These are phyloP conservation scores for Wickerhamomyces ciferrii DNA, from an alignment of 805 yeast genomes.

Conservation along the genomic window DNA sequence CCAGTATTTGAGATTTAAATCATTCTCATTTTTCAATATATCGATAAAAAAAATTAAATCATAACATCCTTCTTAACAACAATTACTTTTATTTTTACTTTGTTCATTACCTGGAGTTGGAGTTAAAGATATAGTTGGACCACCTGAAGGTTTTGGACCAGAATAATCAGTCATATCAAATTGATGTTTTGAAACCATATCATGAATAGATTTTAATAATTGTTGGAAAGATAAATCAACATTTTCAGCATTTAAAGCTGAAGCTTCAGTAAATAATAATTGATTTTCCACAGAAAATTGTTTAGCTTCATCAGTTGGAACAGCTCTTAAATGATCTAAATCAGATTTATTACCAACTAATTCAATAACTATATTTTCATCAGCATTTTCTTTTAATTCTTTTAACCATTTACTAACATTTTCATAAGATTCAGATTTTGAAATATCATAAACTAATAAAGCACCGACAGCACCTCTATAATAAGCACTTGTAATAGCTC, in stretches of 20 bases:
- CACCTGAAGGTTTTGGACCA: constrained; percentile 65
- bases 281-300: constrained; percentile 91
- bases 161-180: constrained; percentile 76
- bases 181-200: constrained; percentile 90
- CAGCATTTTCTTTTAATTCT: constrained; percentile 87
- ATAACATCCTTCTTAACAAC: constrained; percentile 76
- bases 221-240: constrained; percentile 94
- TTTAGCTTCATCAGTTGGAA: constrained; percentile 96
- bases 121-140: constrained; percentile 88
- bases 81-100: constrained; percentile 40
- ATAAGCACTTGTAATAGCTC: constrained; percentile 96
- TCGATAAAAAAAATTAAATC: too few relatives aligned
- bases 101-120: constrained; percentile 87
- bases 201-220: constrained; percentile 86
- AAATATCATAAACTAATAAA: constrained; percentile 88
- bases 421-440: constrained; percentile 84
- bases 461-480: constrained; percentile 99
- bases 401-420: constrained; percentile 85
- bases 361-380: constrained; percentile 92
- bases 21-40: too few relatives aligned
- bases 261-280: constrained; percentile 90
- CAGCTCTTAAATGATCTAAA: constrained; percentile 88
- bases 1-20: too few relatives aligned
- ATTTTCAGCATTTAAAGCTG: constrained; percentile 90
- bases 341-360: constrained; percentile 91